Evolutionary conservation across 805 yeast species (phyloP).

Genomic region (Priceomyces haplophilus): DNA sequence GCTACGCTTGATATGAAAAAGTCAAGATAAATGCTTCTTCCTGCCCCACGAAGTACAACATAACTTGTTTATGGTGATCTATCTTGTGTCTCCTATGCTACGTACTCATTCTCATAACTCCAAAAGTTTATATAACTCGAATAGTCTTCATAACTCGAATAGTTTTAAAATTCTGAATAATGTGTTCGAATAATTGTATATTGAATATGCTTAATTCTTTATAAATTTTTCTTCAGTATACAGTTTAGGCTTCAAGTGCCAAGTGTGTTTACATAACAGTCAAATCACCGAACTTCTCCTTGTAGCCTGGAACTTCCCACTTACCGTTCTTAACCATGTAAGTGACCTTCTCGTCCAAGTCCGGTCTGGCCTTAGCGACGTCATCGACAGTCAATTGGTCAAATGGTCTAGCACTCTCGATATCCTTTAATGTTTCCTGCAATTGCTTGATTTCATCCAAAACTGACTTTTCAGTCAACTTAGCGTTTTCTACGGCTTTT

Average conservation of each 20-base stretch:
- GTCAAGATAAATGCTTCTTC: no score
- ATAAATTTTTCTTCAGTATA: conserved; percentile 1
- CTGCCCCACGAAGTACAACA: no score
- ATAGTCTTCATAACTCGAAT: no score
- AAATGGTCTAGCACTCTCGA: conserved; percentile 95
- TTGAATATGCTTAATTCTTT: conserved; percentile 2
- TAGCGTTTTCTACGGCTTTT: conserved; percentile 93
- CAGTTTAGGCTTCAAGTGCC: not conserved
- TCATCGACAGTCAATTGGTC: conserved; percentile 96
- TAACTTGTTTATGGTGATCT: no score
- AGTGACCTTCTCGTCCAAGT: conserved; percentile 90
- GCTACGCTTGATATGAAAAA: not conserved
- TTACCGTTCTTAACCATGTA: conserved; percentile 95
- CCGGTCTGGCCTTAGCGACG: conserved; percentile 93
- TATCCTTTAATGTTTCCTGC: conserved; percentile 85
- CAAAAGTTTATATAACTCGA: no score
- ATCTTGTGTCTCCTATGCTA: no score
- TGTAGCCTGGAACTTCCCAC: conserved; percentile 98
- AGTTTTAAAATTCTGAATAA: no score
- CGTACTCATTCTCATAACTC: no score
- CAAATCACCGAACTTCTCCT: conserved; percentile 96
- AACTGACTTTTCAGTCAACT: conserved; percentile 87
- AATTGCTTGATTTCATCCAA: conserved; percentile 80
- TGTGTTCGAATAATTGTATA: conserved; percentile 1
- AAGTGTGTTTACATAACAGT: conserved; percentile 70